A percentile compares a stretch with the other conserved stretches of the same genome.
Evolutionary conservation across 2,329 filamentous ascomycete genomes (phyloP).

Genomic region (Beauveria varroae): DNA sequence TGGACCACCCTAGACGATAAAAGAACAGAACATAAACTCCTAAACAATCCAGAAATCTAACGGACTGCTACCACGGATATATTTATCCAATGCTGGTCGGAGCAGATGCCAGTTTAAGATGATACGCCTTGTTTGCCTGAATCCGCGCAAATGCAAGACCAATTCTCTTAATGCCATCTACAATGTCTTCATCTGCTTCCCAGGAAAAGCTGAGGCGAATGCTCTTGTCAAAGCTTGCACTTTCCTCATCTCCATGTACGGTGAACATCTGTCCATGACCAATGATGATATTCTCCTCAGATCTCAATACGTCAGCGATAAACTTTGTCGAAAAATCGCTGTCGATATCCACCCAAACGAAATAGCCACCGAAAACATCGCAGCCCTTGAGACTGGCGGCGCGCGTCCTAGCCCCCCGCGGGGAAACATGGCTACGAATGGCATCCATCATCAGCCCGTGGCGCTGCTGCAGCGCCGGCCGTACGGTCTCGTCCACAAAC

Average conservation of each 20-base stretch:
- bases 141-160: conserved; percentile 37
- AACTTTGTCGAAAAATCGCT: conserved; percentile 39
- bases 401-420: conserved; percentile 48
- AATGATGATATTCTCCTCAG: conserved; percentile 59
- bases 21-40: background rate
- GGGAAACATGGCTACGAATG: conserved; percentile 51
- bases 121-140: conserved; percentile 21
- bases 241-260: conserved; percentile 49
- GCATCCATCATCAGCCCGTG: conserved; percentile 48
- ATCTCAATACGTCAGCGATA: conserved; percentile 49
- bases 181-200: conserved; percentile 58
- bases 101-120: conserved; percentile 14
- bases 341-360: conserved; percentile 70
- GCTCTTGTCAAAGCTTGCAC: conserved; percentile 49
- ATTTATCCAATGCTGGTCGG: background rate
- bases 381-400: conserved; percentile 31
- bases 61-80: background rate
- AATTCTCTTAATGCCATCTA: conserved; percentile 60
- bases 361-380: conserved; percentile 68
- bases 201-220: conserved; percentile 66
- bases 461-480: conserved; percentile 38
- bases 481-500: conserved; percentile 33
- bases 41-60: background rate
- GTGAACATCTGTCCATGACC: conserved; percentile 65
- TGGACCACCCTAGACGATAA: background rate